Conservation (phyloP, 495 filamentous ascomycete species). For the Aspergillus baeticus region DNA sequence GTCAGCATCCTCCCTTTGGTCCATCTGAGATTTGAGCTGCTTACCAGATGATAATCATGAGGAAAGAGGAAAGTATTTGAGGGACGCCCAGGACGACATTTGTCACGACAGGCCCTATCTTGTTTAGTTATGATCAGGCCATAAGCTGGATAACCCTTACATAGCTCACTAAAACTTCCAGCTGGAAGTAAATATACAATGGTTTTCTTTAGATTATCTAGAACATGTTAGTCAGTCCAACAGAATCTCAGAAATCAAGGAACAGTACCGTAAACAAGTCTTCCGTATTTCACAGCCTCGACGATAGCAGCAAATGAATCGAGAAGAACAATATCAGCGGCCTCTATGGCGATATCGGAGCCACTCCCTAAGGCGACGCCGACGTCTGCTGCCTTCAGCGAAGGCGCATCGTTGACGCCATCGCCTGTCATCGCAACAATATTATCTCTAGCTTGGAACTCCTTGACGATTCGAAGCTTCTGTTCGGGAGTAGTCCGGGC, state of each 20-base stretch:
- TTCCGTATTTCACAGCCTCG: conserved; percentile 60
- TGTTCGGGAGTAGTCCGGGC: conserved; percentile 72
- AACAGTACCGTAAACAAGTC: conserved; percentile 40
- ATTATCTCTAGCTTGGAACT: conserved; percentile 52
- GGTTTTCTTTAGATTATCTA: conserved; percentile 56
- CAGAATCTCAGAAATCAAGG: background rate
- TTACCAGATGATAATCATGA: conserved; percentile 69
- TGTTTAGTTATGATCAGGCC: background rate
- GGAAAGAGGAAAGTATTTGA: conserved; percentile 62
- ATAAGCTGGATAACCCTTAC: conserved; percentile 15
- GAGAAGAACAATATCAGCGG: conserved; percentile 68
- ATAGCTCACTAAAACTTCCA: conserved; percentile 65
- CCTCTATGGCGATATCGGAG: conserved; percentile 65
- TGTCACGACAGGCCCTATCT: conserved; percentile 56
- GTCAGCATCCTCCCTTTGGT: too few relatives aligned
- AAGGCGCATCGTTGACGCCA: conserved; percentile 60
- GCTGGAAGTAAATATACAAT: conserved; percentile 59
- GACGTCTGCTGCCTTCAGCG: conserved; percentile 53
- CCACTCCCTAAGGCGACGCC: conserved; percentile 53
- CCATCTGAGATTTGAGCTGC: too few relatives aligned
- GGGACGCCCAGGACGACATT: conserved; percentile 69
- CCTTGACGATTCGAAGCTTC: conserved; percentile 70
- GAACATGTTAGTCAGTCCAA: background rate
- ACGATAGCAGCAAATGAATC: conserved; percentile 67
- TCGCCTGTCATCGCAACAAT: conserved; percentile 57